These are phyloP conservation scores for Xylaria scruposa DNA, from an alignment of 495 filamentous ascomycete genomes.

Conservation along the genomic window DNA sequence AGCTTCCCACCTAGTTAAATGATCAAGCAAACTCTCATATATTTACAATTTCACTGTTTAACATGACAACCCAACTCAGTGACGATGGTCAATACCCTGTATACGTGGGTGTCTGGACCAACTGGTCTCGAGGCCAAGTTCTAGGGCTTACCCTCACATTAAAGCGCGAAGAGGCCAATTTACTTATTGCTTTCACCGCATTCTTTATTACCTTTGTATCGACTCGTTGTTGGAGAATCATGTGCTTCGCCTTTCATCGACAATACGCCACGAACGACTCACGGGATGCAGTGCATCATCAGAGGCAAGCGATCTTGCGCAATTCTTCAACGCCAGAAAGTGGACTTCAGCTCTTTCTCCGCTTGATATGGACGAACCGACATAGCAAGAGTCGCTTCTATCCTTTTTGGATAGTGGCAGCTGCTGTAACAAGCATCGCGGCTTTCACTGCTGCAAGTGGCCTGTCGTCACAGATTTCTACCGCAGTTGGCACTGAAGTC, in stretches of 20 bases:
- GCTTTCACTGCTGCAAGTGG: constrained; percentile 23
- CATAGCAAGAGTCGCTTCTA: background rate
- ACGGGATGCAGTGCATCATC: constrained; percentile 14
- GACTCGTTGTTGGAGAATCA: constrained; percentile 20
- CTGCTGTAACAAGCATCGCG: background rate
- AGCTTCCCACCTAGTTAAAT: no score
- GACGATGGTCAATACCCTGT: no score
- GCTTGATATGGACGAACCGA: constrained; percentile 5
- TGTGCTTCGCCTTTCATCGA: constrained; percentile 25
- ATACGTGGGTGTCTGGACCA: background rate
- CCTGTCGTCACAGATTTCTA: constrained; percentile 24
- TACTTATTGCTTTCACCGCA: constrained; percentile 13
- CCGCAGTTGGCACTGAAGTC: constrained; percentile 19
- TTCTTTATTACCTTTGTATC: constrained; percentile 23
- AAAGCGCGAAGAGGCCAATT: background rate
- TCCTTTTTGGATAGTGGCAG: background rate
- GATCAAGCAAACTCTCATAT: no score
- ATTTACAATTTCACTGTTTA: no score
- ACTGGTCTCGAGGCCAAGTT: constrained; percentile 15
- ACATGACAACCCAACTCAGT: no score
- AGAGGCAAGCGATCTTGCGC: constrained; percentile 24
- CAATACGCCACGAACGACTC: background rate
- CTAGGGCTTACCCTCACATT: background rate
- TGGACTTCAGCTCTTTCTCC: constrained; percentile 7
- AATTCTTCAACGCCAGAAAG: constrained; percentile 21